Conservation (phyloP, 1,284 basidiomycete species). For the Sanghuangporus baumii region DNA sequence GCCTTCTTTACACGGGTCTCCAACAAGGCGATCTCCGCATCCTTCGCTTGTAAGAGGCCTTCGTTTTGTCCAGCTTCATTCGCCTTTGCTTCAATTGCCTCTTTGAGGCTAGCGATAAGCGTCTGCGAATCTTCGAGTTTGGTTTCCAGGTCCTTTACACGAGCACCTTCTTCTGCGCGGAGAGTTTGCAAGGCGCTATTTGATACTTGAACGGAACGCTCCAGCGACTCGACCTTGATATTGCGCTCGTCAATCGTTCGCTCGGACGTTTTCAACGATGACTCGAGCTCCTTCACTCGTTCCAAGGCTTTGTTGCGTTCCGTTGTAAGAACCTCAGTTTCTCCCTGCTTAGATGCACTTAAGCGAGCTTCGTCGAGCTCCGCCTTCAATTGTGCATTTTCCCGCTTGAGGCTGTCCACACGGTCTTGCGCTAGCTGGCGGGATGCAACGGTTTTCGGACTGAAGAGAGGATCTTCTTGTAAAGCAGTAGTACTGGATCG, state of each 20-base stretch:
- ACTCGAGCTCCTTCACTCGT: conserved; percentile 42
- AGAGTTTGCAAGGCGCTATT: conserved; percentile 41
- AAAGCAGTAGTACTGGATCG: conserved; percentile 30
- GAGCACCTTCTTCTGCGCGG: conserved; percentile 40
- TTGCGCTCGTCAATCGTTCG: conserved; percentile 46
- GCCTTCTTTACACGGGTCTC: conserved; percentile 44
- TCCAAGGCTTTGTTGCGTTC: conserved; percentile 43
- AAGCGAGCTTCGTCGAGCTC: conserved; percentile 20
- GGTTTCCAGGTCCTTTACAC: conserved; percentile 40
- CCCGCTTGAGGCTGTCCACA: conserved; percentile 16
- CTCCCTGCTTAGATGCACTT: conserved; percentile 29
- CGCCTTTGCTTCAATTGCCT: conserved; percentile 47
- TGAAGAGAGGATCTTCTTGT: conserved; percentile 48
- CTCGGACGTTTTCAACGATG: conserved; percentile 40
- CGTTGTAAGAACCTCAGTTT: conserved; percentile 31
- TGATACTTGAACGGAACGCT: conserved; percentile 40
- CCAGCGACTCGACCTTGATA: conserved; percentile 44
- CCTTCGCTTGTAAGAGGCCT: conserved; percentile 45
- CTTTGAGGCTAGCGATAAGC: conserved; percentile 43
- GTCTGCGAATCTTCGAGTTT: conserved; percentile 43
- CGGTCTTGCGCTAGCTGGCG: conserved; percentile 16
- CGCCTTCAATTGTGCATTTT: conserved; percentile 25
- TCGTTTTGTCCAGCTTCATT: conserved; percentile 46
- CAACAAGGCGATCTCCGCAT: conserved; percentile 49
- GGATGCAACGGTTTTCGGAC: conserved; percentile 24